Evolutionary conservation across 305 asterid genomes (phyloP).

Genomic region (Fraxinus ornus): DNA sequence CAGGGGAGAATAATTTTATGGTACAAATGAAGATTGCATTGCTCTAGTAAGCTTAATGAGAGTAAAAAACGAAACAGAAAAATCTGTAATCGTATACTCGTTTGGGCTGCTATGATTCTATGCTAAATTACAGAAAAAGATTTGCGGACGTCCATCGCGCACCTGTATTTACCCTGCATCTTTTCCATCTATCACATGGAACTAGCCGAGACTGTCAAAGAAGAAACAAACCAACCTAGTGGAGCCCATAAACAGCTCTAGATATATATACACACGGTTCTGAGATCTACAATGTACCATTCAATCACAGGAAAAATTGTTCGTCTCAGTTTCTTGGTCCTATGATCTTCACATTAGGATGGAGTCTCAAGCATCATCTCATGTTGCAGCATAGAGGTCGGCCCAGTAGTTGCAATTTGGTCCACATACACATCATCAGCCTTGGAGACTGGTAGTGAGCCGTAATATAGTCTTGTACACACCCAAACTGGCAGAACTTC

Average conservation of each 20-base stretch:
- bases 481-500: constrained; percentile 92
- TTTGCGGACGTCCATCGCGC: background rate
- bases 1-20: background rate
- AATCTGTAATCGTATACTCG: background rate
- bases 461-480: constrained; percentile 73
- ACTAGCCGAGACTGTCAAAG: constrained; percentile 5
- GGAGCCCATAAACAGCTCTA: background rate
- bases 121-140: background rate
- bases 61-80: background rate
- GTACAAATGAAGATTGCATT: background rate
- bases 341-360: background rate
- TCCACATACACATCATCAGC: constrained; percentile 92
- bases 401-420: constrained; percentile 58
- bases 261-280: background rate
- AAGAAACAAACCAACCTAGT: background rate
- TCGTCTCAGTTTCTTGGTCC: constrained; percentile 11
- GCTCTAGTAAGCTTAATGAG: background rate
- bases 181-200: constrained; percentile 30
- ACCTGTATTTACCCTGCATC: constrained; percentile 17
- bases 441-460: constrained; percentile 96
- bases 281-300: constrained; percentile 39
- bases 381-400: constrained; percentile 80
- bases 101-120: background rate
- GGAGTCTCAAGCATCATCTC: constrained; percentile 48
- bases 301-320: constrained; percentile 51